Evolutionary conservation across 169 alveolate genomes (phyloP).

Genomic region (Eimeria necatrix): DNA sequence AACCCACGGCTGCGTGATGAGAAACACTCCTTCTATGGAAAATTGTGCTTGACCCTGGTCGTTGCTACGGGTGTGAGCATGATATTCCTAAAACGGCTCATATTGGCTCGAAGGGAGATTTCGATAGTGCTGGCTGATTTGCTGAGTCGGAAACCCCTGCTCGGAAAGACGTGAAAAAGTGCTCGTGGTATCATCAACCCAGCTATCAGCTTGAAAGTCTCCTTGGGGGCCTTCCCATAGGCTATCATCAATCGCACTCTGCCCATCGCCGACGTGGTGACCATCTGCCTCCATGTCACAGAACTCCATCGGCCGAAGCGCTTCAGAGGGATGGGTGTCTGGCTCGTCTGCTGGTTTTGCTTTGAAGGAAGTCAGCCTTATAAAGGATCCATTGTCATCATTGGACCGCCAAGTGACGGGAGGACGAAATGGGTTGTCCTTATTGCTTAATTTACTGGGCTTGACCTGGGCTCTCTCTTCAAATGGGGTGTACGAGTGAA

Average conservation of each 20-base stretch:
- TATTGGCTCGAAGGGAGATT: not conserved
- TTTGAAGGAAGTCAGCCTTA: constrained; percentile 54
- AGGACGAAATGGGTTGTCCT: constrained; percentile 34
- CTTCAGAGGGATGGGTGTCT: not conserved
- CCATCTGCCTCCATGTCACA: constrained; percentile 54
- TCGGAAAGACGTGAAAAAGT: not conserved
- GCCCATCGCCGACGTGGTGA: not conserved
- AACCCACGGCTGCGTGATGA: too few species aligned
- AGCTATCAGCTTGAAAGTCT: constrained; percentile 48
- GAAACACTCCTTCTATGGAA: too few species aligned
- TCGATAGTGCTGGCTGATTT: not conserved
- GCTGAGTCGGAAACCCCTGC: not conserved
- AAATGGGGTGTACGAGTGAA: constrained; percentile 68
- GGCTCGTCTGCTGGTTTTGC: not conserved
- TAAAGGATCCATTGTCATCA: constrained; percentile 21
- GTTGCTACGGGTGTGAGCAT: too few species aligned
- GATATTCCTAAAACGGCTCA: constrained; percentile 1
- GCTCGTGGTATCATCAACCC: constrained; percentile 12
- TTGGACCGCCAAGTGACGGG: constrained; percentile 30
- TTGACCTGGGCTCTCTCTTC: not conserved
- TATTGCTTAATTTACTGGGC: not conserved
- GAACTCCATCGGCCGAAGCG: constrained; percentile 49
- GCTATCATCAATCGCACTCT: not conserved
- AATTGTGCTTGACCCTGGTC: too few species aligned
- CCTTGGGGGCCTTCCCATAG: constrained; percentile 56